Evolutionary conservation across 495 filamentous ascomycete genomes (phyloP).

Genomic region (Xylaria grammica): DNA sequence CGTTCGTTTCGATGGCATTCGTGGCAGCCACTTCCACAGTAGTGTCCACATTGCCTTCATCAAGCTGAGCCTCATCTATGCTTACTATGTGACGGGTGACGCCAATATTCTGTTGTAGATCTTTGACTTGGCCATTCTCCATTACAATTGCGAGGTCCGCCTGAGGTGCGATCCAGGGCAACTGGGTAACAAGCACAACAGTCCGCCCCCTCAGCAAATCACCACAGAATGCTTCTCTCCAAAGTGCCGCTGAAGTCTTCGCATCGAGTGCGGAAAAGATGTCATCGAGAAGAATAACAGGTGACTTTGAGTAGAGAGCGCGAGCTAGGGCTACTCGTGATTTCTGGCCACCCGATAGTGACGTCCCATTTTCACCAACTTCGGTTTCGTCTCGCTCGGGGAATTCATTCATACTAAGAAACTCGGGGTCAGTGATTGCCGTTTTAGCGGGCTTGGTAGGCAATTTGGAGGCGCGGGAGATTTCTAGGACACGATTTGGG

Average conservation of each 20-base stretch:
- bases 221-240: slow-evolving; percentile 58
- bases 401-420: slow-evolving; percentile 46
- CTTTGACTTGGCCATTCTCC: slow-evolving; percentile 46
- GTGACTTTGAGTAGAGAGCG: slow-evolving; percentile 69
- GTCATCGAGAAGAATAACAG: slow-evolving; percentile 70
- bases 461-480: background rate
- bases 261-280: slow-evolving; percentile 68
- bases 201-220: slow-evolving; percentile 49
- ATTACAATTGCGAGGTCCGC: slow-evolving; percentile 49
- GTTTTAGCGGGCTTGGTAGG: background rate
- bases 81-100: slow-evolving; percentile 41
- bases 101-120: slow-evolving; percentile 41
- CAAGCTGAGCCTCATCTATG: slow-evolving; percentile 23
- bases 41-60: slow-evolving; percentile 29
- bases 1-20: slow-evolving; percentile 24
- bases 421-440: background rate
- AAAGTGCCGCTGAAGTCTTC: slow-evolving; percentile 54
- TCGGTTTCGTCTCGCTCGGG: slow-evolving; percentile 59
- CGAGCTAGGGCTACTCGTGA: slow-evolving; percentile 72
- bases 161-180: slow-evolving; percentile 52
- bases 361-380: slow-evolving; percentile 70
- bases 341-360: slow-evolving; percentile 73
- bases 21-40: slow-evolving; percentile 28
- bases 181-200: slow-evolving; percentile 46
- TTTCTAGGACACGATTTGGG: no score